Conservation (phyloP, 306 rosid species). For the Mimosa bimucronata region DNA sequence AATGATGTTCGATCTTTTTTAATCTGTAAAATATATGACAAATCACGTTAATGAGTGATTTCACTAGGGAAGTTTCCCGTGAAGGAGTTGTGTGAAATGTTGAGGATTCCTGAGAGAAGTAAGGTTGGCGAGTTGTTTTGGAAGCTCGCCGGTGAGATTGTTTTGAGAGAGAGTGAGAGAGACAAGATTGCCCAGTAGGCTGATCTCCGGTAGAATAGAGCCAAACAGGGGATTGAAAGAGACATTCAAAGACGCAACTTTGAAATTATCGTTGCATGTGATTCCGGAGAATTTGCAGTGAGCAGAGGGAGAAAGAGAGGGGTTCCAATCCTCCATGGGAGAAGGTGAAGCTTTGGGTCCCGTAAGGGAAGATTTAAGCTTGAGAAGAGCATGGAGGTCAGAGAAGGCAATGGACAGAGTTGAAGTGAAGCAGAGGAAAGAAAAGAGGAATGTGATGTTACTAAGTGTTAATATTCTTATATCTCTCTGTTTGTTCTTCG, state of each 20-base stretch:
- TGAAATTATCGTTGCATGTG: constrained; percentile 44
- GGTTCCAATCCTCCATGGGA: constrained; percentile 58
- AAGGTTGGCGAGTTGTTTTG: constrained; percentile 58
- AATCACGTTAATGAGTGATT: too few relatives aligned
- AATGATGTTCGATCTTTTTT: too few relatives aligned
- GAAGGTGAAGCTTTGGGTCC: constrained; percentile 34
- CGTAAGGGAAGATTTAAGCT: constrained; percentile 61
- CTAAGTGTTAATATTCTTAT: neutral
- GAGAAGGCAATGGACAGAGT: constrained; percentile 33
- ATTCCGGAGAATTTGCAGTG: constrained; percentile 76
- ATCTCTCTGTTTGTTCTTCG: neutral
- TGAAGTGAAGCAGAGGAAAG: constrained; percentile 14
- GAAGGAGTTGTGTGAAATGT: constrained; percentile 70
- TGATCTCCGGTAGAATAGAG: constrained; percentile 60
- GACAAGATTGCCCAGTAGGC: constrained; percentile 55
- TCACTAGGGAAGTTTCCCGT: constrained; percentile 50
- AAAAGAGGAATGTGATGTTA: constrained; percentile 22
- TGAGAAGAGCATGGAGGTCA: constrained; percentile 64
- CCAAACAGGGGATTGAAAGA: constrained; percentile 56
- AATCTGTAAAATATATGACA: too few relatives aligned
- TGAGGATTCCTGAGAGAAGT: constrained; percentile 61
- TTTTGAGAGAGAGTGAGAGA: constrained; percentile 49
- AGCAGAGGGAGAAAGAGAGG: constrained; percentile 36
- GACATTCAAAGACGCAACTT: constrained; percentile 57
- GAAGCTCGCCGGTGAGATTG: constrained; percentile 66